Base-by-base conservation (phyloP, 179 eudicot species). In the Beta corolliflora region DNA sequence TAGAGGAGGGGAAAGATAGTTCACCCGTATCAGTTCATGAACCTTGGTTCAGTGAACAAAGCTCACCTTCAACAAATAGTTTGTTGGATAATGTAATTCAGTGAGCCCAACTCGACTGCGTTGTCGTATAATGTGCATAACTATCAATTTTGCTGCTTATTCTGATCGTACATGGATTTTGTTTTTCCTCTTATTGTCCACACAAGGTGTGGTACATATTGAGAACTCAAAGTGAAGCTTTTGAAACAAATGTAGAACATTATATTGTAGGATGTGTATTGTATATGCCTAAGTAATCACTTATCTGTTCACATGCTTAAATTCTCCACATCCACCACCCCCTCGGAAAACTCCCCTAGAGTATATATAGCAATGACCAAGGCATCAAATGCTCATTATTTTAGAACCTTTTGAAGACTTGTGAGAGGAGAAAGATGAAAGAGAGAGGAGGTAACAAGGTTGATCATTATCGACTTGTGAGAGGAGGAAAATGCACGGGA, bases 31-130 rank as follows among this genome's bases (percentile, higher is more conserved):
- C 90, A 0, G 88, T 88, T 70, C 90, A 88, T 45, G 90, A 86
- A 73, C 75, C 80, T 68, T 88, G 91, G 89, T 61, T 86, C 41
- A 88, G 91, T 73, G 89, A 83, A 73, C 86, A 84, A 29, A 86
- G 91, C 86, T 88, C 91, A 5, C 91, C 91, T 77, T 88, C 91
- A n/a, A 79, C 87, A 64, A 87, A 80, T 65, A 86, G 89, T 75
- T 82, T 88, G 82, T 77, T 86, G 84, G 84, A 86, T 68, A 84
- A 84, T 59, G 86, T 83, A 59, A 74, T 72, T 76, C 83, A 70
- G 79, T 86, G 77, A 79, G 44, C 76, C 29, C 66, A n/a, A 65
- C 18, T 31, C 11, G 12, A 16, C 53, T 46, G 53, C 50, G 31
- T 52, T 75, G 13, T 48, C 23, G 46, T 66, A 72, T 55, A 18